Evolutionary conservation across 2,329 filamentous ascomycete species (phyloP), one percentile per base, ranked within the genome.

Genomic region (Eutypella sp.): DNA sequence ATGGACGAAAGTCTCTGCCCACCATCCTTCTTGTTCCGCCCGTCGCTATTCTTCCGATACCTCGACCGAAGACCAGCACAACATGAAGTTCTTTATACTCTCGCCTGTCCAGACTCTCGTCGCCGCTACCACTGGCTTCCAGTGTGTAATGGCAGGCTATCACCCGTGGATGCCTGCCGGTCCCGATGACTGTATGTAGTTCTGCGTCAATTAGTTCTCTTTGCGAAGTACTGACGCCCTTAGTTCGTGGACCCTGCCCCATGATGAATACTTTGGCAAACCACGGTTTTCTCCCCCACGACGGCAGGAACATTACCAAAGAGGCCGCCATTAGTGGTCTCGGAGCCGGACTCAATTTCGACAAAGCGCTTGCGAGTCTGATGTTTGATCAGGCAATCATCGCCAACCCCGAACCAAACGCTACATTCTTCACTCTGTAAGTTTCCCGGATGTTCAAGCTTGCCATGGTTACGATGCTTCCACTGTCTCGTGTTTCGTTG

Each of bases 241-340:
- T n/a, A 69, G 64, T 66, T 18, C 62, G 67, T 15, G 65, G 67
- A 1, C 72, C 74, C 20, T 78, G 74, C 47, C 73, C 75, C 1
- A 73, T 75, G 67, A 60, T 77, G 46, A 78, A 78, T 55, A 68
- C 73, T 0, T 59, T 78, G n/a, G 69, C 73, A 4, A 78, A 77
- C 53, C 70, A 77, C 48, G 69, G 68, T 13, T 74, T 70, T 45
- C 64, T 78, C 1, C 72, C 70, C 3, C 74, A 65, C 41, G 57
- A 72, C 44, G 74, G 74, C 33, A 63, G 60, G 38, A 63, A 71
- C 52, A 60, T 75, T 42, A 70, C 67, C 11, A 52, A 60, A 27
- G 56, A 65, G 40, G 64, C 62, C 18, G 64, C 67, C 0, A 53
- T 73, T 6, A 51, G 60, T 6, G 74, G 60, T 19, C 51, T 79